Conservation (phyloP, 305 asterid species). For the Fraxinus paxiana region DNA sequence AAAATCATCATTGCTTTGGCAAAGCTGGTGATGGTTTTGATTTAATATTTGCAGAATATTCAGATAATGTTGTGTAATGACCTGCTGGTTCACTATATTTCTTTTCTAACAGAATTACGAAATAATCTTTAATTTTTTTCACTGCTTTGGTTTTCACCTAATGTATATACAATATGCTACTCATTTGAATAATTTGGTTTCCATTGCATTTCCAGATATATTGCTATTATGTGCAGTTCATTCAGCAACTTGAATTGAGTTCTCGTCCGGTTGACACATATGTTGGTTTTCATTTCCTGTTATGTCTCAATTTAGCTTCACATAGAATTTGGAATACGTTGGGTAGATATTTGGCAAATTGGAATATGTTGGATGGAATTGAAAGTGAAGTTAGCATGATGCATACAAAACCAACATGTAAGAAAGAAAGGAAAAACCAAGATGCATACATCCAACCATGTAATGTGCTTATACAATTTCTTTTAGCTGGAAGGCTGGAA, state of each 20-base stretch:
- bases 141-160: conserved; percentile 1
- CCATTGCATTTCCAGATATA: conserved; percentile 5
- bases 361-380: conserved; percentile 1
- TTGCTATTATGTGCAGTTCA: neutral
- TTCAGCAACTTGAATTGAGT: neutral
- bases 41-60: conserved; percentile 10
- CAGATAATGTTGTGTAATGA: conserved; percentile 9
- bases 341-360: neutral
- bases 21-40: conserved; percentile 14
- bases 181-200: conserved; percentile 2
- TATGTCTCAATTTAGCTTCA: neutral
- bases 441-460: neutral
- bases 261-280: neutral
- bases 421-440: conserved; percentile 2
- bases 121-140: neutral
- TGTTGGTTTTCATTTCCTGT: conserved; percentile 3
- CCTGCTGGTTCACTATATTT: neutral
- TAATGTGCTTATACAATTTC: neutral
- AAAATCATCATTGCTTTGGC: neutral
- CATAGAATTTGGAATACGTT: neutral
- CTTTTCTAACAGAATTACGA: neutral
- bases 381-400: neutral
- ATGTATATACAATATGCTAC: neutral
- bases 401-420: neutral
- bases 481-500: neutral